Evolutionary conservation across 1,284 basidiomycete genomes (phyloP).

Genomic region (Ganoderma lucidum): DNA sequence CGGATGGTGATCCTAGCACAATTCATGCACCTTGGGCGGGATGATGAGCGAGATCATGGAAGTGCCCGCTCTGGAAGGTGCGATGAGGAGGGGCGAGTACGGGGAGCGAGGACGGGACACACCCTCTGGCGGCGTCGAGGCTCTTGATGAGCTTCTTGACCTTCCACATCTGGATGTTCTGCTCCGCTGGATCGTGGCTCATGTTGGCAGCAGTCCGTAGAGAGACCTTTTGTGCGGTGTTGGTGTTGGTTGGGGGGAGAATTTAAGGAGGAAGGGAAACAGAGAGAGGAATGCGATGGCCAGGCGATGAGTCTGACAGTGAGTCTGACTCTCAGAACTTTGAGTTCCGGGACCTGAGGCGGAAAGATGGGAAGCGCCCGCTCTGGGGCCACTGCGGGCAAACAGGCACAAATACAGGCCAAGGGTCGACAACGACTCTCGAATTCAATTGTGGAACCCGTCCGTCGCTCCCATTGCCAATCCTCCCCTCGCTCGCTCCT

Average conservation of each 20-base stretch:
- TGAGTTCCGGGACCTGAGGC: not conserved
- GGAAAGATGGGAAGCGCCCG: constrained; percentile 26
- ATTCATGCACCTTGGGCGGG: constrained; percentile 81
- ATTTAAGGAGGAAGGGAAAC: constrained; percentile 8
- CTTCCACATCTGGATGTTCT: constrained; percentile 96
- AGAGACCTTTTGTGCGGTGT: constrained; percentile 22
- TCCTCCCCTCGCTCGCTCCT: constrained; percentile 5
- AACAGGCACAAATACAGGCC: constrained; percentile 27
- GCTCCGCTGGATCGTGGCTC: constrained; percentile 83
- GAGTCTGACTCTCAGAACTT: not conserved
- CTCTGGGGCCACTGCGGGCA: constrained; percentile 25
- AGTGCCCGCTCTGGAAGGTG: constrained; percentile 81
- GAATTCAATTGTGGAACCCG: constrained; percentile 19
- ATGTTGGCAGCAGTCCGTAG: constrained; percentile 51
- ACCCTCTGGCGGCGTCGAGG: constrained; percentile 93
- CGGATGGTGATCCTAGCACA: constrained; percentile 24
- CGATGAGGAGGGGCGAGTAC: constrained; percentile 29
- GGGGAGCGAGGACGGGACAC: constrained; percentile 36
- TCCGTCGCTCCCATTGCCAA: constrained; percentile 8
- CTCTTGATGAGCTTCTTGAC: constrained; percentile 99
- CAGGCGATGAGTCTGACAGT: not conserved
- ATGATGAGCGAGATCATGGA: constrained; percentile 99
- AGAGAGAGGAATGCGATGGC: constrained; percentile 11
- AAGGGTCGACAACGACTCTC: constrained; percentile 22
- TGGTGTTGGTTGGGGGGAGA: not conserved